phyloP scores from a whole-genome alignment of 345 rosid genomes.

The Pistacia integerrima region DNA sequence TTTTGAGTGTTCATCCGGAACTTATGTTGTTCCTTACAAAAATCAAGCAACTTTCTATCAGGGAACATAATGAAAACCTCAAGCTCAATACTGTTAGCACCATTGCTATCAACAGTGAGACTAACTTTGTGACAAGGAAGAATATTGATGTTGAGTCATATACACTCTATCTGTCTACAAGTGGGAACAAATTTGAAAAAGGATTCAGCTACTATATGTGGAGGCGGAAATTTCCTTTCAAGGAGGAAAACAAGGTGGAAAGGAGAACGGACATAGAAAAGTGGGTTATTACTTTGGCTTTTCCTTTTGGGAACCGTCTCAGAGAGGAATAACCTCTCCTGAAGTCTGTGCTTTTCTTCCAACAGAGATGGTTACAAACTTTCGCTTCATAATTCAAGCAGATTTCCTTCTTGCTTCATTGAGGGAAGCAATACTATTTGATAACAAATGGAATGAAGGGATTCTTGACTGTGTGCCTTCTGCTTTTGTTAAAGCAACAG shows the following conservation, averaged over 20 bases:
- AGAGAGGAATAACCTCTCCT: conserved; percentile 48
- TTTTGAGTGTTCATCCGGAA: conserved; percentile 70
- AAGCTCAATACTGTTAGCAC: conserved; percentile 40
- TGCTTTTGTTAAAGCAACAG: conserved; percentile 65
- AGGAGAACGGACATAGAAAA: conserved; percentile 69
- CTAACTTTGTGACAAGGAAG: conserved; percentile 51
- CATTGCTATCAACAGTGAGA: conserved; percentile 58
- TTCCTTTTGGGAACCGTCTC: conserved; percentile 63
- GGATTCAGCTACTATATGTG: conserved; percentile 66
- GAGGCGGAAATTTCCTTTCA: conserved; percentile 73
- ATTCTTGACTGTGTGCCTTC: conserved; percentile 60
- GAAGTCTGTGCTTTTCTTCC: conserved; percentile 82
- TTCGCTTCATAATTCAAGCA: conserved; percentile 71
- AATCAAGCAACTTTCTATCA: conserved; percentile 66
- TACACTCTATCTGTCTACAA: conserved; percentile 57
- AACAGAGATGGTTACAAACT: conserved; percentile 68
- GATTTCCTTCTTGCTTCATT: conserved; percentile 74
- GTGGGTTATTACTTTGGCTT: conserved; percentile 72
- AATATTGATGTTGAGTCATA: conserved; percentile 73
- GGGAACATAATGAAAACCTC: conserved; percentile 53
- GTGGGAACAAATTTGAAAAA: conserved; percentile 16
- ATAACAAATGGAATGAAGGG: conserved; percentile 77
- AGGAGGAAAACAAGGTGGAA: conserved; percentile 50
- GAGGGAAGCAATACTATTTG: conserved; percentile 63
- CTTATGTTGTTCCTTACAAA: conserved; percentile 59